Evolutionary conservation across 1,139 yeast species (phyloP).

Genomic region (Suhomyces taliae): DNA sequence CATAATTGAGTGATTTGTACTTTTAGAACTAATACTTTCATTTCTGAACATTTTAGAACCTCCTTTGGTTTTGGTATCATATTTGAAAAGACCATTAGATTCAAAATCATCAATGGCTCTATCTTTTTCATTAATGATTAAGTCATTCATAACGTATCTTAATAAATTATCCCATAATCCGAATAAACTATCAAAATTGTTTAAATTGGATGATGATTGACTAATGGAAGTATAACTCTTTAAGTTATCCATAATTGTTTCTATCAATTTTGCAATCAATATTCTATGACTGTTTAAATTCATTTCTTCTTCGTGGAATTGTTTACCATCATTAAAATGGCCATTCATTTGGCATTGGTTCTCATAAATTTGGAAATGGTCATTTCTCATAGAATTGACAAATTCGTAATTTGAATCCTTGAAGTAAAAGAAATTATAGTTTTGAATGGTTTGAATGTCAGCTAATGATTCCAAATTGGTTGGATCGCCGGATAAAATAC

Average conservation of each 20-base stretch:
- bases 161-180: constrained; percentile 23
- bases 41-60: constrained; percentile 3
- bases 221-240: constrained; percentile 8
- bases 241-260: constrained; percentile 18
- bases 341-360: constrained; percentile 8
- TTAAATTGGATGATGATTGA: constrained; percentile 2
- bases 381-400: constrained; percentile 24
- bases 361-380: constrained; percentile 20
- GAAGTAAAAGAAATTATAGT: constrained; percentile 26
- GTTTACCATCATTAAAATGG: not conserved
- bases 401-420: constrained; percentile 27
- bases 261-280: constrained; percentile 16
- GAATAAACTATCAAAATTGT: constrained; percentile 12
- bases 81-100: constrained; percentile 5
- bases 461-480: constrained; percentile 15
- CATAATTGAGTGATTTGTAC: constrained; percentile 15
- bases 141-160: constrained; percentile 16
- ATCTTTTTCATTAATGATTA: constrained; percentile 9
- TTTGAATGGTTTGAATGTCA: constrained; percentile 21
- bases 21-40: constrained; percentile 12
- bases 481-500: constrained; percentile 16
- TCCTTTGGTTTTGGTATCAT: constrained; percentile 2
- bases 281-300: constrained; percentile 8
- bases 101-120: constrained; percentile 2
- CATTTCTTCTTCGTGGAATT: not conserved